Evolutionary conservation across 1,139 yeast species (phyloP).

Genomic region (Candida buenavistaensis): DNA sequence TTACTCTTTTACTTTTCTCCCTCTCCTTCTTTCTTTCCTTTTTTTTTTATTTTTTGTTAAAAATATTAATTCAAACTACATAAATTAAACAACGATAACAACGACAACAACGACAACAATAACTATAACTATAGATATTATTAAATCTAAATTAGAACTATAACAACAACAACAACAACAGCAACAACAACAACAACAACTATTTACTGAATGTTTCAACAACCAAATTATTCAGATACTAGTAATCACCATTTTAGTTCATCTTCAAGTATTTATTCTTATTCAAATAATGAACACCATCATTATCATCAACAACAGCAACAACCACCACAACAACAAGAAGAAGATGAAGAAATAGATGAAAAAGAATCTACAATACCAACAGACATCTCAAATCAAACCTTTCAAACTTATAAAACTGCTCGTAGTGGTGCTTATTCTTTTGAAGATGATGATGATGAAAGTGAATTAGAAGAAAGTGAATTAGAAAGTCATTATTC

Average conservation of each 20-base stretch:
- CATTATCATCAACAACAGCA: constrained; percentile 1
- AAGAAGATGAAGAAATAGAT: constrained; percentile 2
- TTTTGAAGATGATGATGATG: constrained; percentile 2
- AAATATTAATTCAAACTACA: too few relatives aligned
- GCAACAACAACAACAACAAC: too few relatives aligned
- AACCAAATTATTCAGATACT: constrained; percentile 7
- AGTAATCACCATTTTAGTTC: constrained; percentile 26
- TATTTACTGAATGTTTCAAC: constrained; percentile 7
- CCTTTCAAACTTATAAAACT: constrained; percentile 28
- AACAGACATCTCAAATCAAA: constrained; percentile 25
- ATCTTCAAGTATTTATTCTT: constrained; percentile 37
- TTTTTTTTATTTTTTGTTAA: too few relatives aligned
- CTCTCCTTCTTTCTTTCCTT: too few relatives aligned
- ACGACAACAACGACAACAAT: too few relatives aligned
- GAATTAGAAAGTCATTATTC: constrained; percentile 1
- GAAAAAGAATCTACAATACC: constrained; percentile 8
- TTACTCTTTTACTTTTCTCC: too few relatives aligned
- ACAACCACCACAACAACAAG: constrained; percentile 2
- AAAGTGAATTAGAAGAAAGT: constrained; percentile 1
- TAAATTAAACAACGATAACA: too few relatives aligned
- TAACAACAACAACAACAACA: too few relatives aligned
- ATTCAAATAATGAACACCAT: constrained; percentile 10
- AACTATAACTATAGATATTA: too few relatives aligned
- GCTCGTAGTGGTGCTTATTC: constrained; percentile 17
- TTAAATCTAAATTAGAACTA: too few relatives aligned